A percentile compares a stretch with the other conserved stretches of the same genome.
Evolutionary conservation across 1,284 basidiomycete species (phyloP).

Genomic region (Austroboletus niveus): DNA sequence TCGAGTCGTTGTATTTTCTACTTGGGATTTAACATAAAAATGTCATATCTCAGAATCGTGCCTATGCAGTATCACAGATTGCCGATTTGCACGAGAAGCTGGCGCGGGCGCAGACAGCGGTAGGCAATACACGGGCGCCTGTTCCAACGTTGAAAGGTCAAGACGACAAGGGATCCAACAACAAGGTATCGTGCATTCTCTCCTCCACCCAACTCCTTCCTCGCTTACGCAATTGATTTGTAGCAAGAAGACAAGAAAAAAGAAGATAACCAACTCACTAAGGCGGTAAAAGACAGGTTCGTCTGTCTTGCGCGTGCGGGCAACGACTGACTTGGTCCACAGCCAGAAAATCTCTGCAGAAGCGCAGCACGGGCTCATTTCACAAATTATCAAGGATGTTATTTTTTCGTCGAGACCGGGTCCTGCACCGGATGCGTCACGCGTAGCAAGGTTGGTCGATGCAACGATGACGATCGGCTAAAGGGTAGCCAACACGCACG

Average conservation of each 20-base stretch:
- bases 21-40: background rate
- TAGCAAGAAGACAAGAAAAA: slow-evolving; percentile 71
- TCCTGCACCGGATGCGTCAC: slow-evolving; percentile 26
- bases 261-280: slow-evolving; percentile 74
- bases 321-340: background rate
- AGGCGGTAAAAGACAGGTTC: slow-evolving; percentile 83
- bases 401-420: slow-evolving; percentile 69
- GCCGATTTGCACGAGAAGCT: slow-evolving; percentile 88
- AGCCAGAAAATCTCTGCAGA: slow-evolving; percentile 86
- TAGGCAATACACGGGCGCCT: slow-evolving; percentile 55
- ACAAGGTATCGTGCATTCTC: slow-evolving; percentile 20
- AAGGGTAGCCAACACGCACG: background rate
- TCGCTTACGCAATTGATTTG: background rate
- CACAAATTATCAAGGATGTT: slow-evolving; percentile 87
- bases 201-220: background rate
- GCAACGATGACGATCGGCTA: slow-evolving; percentile 38
- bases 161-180: slow-evolving; percentile 37
- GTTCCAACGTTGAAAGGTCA: slow-evolving; percentile 51
- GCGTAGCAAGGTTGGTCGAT: slow-evolving; percentile 37
- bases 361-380: slow-evolving; percentile 87
- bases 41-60: slow-evolving; percentile 69
- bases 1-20: background rate
- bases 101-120: slow-evolving; percentile 55
- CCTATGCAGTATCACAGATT: slow-evolving; percentile 88
- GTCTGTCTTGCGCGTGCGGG: slow-evolving; percentile 15